These are phyloP conservation scores for Capsicum chinense DNA, from an alignment of 257 asterid genomes.

Conservation along the genomic window DNA sequence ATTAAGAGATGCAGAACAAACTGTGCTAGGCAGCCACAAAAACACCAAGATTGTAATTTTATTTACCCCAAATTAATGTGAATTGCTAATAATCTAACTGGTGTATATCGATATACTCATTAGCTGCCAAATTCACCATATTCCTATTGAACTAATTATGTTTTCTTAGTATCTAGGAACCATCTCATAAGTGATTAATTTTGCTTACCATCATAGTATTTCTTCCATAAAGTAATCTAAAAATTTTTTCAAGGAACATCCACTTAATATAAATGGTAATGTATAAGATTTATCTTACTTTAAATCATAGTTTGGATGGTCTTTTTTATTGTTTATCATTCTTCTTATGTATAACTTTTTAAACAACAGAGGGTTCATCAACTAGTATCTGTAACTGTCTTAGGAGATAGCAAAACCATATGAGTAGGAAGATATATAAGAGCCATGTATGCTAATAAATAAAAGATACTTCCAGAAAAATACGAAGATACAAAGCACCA, in stretches of 20 bases:
- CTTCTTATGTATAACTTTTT: no score
- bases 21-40: background rate
- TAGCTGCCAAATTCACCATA: background rate
- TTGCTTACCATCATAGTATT: background rate
- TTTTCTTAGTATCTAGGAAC: background rate
- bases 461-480: no score
- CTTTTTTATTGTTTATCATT: no score
- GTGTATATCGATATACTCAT: no score
- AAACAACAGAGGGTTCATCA: no score
- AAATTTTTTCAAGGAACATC: background rate
- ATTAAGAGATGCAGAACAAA: background rate
- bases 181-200: background rate
- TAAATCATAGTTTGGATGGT: background rate
- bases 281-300: background rate
- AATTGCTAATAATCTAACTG: background rate
- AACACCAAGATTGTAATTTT: background rate
- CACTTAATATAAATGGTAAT: background rate
- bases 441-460: no score
- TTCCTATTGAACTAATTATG: background rate
- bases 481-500: no score
- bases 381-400: no score
- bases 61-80: background rate
- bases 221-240: background rate
- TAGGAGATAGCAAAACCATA: no score
- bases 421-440: no score